These are phyloP conservation scores for Backusella tarrabulga DNA, from an alignment of 192 early-diverging fungal genomes.

Conservation along the genomic window DNA sequence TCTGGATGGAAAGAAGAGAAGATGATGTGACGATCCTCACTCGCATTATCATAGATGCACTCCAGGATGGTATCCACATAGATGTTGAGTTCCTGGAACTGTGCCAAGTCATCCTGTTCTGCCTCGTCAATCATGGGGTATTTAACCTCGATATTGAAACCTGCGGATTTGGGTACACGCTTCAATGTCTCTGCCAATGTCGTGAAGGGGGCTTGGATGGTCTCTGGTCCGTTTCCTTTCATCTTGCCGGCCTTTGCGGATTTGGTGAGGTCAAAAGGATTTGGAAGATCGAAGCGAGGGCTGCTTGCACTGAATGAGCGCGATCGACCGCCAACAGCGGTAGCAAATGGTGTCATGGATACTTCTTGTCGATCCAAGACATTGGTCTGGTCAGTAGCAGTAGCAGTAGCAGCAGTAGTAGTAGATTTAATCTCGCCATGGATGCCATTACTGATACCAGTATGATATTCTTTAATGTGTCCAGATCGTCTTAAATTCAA, in stretches of 20 bases:
- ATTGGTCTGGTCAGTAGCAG: slow-evolving; percentile 8
- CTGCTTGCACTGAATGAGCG: slow-evolving; percentile 40
- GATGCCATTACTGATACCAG: slow-evolving; percentile 26
- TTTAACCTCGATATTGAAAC: slow-evolving; percentile 96
- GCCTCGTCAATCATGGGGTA: slow-evolving; percentile 93
- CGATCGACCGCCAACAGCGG: slow-evolving; percentile 26
- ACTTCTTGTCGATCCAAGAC: not conserved
- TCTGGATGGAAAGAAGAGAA: slow-evolving; percentile 95
- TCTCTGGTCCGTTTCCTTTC: slow-evolving; percentile 75
- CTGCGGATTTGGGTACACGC: slow-evolving; percentile 70
- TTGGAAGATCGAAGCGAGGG: not conserved
- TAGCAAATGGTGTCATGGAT: not conserved
- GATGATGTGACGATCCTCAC: slow-evolving; percentile 66
- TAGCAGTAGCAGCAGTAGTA: slow-evolving; percentile 12
- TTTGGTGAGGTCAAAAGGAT: slow-evolving; percentile 15
- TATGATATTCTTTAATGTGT: slow-evolving; percentile 39
- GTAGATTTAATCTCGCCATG: slow-evolving; percentile 24
- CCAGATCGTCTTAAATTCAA: slow-evolving; percentile 50
- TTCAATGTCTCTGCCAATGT: slow-evolving; percentile 78
- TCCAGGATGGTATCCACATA: slow-evolving; percentile 86
- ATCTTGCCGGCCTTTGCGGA: slow-evolving; percentile 44
- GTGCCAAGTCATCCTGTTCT: slow-evolving; percentile 64
- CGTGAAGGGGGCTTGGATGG: slow-evolving; percentile 81
- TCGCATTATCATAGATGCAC: slow-evolving; percentile 65
- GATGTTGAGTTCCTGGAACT: slow-evolving; percentile 76